Percentiles rank a stretch among this genome's conserved stretches.
Evolutionary conservation across 768 basidiomycete genomes (phyloP).

Genomic region (Candolleomyces eurysporus): DNA sequence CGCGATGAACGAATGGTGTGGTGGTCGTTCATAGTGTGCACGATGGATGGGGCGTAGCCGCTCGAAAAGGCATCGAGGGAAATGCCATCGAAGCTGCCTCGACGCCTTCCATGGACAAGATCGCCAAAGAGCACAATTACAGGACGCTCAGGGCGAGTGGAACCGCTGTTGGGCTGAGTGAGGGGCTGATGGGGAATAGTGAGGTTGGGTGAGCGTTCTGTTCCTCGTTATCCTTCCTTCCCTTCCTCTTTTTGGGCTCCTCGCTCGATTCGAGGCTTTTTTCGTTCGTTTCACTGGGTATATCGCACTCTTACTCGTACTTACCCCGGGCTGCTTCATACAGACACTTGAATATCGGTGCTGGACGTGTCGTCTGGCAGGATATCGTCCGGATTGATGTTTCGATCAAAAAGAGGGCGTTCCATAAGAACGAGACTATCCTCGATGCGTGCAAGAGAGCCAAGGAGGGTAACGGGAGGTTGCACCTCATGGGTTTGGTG

Average conservation of each 20-base stretch:
- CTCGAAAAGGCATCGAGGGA: constrained; percentile 68
- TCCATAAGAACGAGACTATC: constrained; percentile 76
- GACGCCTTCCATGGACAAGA: constrained; percentile 87
- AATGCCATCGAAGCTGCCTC: constrained; percentile 85
- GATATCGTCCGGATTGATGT: constrained; percentile 96
- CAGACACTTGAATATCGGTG: constrained; percentile 93
- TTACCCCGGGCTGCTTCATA: no score
- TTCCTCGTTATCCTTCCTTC: background rate
- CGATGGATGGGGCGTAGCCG: constrained; percentile 92
- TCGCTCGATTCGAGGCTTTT: no score
- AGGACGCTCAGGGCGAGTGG: constrained; percentile 82
- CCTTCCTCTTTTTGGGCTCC: background rate
- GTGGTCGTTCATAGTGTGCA: constrained; percentile 59
- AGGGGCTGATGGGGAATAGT: constrained; percentile 97
- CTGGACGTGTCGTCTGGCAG: constrained; percentile 95
- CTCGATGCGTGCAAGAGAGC: constrained; percentile 73
- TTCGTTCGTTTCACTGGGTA: background rate
- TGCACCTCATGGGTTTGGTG: constrained; percentile 89
- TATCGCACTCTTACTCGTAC: background rate
- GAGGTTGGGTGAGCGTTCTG: constrained; percentile 79
- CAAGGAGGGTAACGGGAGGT: constrained; percentile 76
- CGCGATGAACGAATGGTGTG: no score
- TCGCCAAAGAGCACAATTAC: constrained; percentile 73
- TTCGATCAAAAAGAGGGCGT: constrained; percentile 83
- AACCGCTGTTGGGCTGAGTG: constrained; percentile 87